phyloP scores from a whole-genome alignment of 768 basidiomycete species.

The Daedaleopsis sinensis region DNA sequence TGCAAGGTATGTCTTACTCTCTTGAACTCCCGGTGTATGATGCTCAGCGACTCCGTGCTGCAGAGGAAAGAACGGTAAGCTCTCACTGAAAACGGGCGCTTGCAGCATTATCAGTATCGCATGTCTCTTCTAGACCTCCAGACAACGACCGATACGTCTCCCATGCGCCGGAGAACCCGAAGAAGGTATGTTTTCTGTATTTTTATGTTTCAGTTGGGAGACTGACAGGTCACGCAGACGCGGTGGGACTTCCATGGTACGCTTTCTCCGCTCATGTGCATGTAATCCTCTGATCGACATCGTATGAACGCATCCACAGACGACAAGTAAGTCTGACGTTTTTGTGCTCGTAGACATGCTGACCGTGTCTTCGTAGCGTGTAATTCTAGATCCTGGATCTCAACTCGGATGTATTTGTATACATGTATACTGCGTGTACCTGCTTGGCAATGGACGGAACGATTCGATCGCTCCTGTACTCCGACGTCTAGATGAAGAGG shows the following conservation, averaged over 20 bases:
- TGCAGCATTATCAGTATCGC: too few relatives aligned
- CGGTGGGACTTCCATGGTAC: constrained; percentile 81
- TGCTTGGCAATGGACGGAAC: too few relatives aligned
- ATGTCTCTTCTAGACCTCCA: constrained; percentile 51
- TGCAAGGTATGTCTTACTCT: constrained; percentile 67
- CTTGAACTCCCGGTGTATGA: neutral
- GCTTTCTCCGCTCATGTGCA: constrained; percentile 3
- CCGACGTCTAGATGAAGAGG: too few relatives aligned
- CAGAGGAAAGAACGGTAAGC: constrained; percentile 68
- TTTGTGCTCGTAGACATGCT: neutral
- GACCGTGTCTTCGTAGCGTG: neutral
- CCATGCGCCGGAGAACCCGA: constrained; percentile 81
- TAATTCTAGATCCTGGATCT: neutral
- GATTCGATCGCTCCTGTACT: too few relatives aligned
- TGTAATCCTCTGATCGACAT: neutral
- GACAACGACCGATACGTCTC: constrained; percentile 86
- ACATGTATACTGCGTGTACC: neutral
- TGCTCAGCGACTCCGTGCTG: neutral
- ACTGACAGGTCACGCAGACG: constrained; percentile 47
- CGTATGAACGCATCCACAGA: neutral
- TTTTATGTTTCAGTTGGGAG: neutral
- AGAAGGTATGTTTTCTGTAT: constrained; percentile 60
- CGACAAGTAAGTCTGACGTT: neutral
- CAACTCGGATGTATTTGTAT: neutral
- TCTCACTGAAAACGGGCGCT: neutral